These are phyloP conservation scores for Sporothrix variecibatus DNA, from an alignment of 2,329 filamentous ascomycete species.

Conservation along the genomic window DNA sequence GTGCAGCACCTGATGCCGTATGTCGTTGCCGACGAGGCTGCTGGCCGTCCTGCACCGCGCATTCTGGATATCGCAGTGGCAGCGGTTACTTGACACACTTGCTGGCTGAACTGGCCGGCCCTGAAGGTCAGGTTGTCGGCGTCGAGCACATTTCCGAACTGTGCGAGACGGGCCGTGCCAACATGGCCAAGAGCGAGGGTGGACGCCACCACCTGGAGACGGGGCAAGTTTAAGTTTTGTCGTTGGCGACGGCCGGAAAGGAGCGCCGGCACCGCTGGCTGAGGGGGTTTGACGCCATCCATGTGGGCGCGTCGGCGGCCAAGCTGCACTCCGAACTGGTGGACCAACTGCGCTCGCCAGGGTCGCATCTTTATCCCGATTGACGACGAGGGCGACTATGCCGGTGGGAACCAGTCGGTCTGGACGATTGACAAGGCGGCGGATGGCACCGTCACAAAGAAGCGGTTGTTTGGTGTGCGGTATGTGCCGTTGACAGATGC, in stretches of 20 bases:
- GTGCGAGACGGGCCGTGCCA: conserved; percentile 61
- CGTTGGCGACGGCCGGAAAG: conserved; percentile 71
- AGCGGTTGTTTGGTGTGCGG: conserved; percentile 67
- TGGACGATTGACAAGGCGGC: conserved; percentile 74
- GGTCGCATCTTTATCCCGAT: conserved; percentile 82
- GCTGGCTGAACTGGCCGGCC: conserved; percentile 73
- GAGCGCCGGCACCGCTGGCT: conserved; percentile 49
- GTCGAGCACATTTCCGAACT: conserved; percentile 72
- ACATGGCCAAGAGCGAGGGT: conserved; percentile 64
- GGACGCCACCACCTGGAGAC: conserved; percentile 62
- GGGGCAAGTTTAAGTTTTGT: conserved; percentile 76
- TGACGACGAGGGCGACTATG: conserved; percentile 46
- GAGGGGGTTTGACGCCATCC: conserved; percentile 84
- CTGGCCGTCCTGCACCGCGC: conserved; percentile 44
- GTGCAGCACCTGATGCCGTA: conserved; percentile 52
- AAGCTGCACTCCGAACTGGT: conserved; percentile 72
- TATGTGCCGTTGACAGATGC: conserved; percentile 57
- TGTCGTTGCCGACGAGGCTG: conserved; percentile 41
- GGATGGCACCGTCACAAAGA: conserved; percentile 61
- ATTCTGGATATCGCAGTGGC: conserved; percentile 73
- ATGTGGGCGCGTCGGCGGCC: conserved; percentile 84
- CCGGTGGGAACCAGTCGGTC: conserved; percentile 58
- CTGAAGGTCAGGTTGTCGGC: conserved; percentile 60
- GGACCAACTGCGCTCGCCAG: conserved; percentile 74
- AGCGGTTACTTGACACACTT: conserved; percentile 87